Evolutionary conservation across 192 early-diverging fungal species (phyloP).

Genomic region (Oehlia diaphana): DNA sequence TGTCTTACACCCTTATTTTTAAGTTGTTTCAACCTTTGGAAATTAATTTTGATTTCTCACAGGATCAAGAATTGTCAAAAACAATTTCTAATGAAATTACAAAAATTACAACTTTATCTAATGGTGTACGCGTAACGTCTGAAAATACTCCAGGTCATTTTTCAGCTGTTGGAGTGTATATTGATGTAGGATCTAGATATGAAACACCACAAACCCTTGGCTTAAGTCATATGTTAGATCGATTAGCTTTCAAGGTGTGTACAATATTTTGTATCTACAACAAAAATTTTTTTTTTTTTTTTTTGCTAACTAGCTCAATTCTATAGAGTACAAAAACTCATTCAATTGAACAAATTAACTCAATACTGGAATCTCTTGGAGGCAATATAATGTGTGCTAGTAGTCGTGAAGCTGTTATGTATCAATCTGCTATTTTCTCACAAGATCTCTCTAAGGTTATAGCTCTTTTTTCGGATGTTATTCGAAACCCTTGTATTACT

Average conservation of each 20-base stretch:
- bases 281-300: neutral
- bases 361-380: constrained; percentile 81
- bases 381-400: constrained; percentile 89
- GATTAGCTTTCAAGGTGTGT: constrained; percentile 87
- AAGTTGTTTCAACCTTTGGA: neutral
- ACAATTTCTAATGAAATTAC: constrained; percentile 11
- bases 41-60: neutral
- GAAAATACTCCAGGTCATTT: constrained; percentile 87
- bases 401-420: constrained; percentile 93
- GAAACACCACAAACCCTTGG: constrained; percentile 73
- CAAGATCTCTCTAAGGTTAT: constrained; percentile 77
- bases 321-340: constrained; percentile 65
- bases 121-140: constrained; percentile 86
- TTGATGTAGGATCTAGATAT: constrained; percentile 88
- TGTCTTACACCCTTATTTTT: neutral
- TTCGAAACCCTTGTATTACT: constrained; percentile 71
- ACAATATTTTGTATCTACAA: neutral
- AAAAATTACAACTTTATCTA: constrained; percentile 78
- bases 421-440: constrained; percentile 88
- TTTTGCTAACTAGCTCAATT: neutral
- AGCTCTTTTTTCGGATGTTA: constrained; percentile 75
- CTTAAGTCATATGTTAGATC: constrained; percentile 84
- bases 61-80: neutral
- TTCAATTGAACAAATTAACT: constrained; percentile 69
- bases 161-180: constrained; percentile 83